Conservation (phyloP, 2,329 filamentous ascomycete genomes). For the Boeremia lycopersici region DNA sequence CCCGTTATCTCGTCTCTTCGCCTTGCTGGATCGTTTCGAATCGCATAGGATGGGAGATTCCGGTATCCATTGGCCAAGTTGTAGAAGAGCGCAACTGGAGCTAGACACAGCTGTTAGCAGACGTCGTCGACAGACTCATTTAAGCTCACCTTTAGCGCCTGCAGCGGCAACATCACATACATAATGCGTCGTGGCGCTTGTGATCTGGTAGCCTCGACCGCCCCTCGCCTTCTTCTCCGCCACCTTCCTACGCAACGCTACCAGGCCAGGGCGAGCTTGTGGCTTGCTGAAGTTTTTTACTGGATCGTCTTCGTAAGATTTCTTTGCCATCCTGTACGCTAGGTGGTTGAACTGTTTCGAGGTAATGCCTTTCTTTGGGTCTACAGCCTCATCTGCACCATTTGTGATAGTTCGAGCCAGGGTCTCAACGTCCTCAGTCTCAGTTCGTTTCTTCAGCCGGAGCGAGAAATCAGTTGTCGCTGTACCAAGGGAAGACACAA, state of each 20-base stretch:
- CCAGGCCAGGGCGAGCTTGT: neutral
- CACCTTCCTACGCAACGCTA: conserved; percentile 7
- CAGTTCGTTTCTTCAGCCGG: conserved; percentile 13
- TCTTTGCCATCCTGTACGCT: conserved; percentile 26
- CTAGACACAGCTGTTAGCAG: conserved; percentile 1
- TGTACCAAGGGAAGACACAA: conserved; percentile 16
- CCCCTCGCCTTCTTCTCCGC: conserved; percentile 14
- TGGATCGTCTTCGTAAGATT: conserved; percentile 17
- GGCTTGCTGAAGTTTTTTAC: conserved; percentile 14
- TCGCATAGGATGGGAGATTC: conserved; percentile 23
- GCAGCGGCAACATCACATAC: conserved; percentile 21
- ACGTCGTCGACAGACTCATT: accelerated
- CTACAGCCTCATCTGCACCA: neutral
- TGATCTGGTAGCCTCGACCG: conserved; percentile 21
- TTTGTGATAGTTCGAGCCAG: conserved; percentile 1
- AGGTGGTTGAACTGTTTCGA: conserved; percentile 17
- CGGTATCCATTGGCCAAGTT: conserved; percentile 29
- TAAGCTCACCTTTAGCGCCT: conserved; percentile 9
- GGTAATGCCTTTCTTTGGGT: conserved; percentile 3
- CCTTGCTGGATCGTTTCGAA: conserved; percentile 21
- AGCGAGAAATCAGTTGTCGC: conserved; percentile 20
- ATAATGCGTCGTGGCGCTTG: conserved; percentile 22
- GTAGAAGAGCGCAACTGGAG: conserved; percentile 29
- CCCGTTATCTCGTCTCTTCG: conserved; percentile 58
- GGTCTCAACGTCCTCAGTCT: neutral